Percentiles rank a stretch among this genome's conserved stretches.
Evolutionary conservation across 2,329 filamentous ascomycete species (phyloP).

Genomic region (Fusarium veterinarium): DNA sequence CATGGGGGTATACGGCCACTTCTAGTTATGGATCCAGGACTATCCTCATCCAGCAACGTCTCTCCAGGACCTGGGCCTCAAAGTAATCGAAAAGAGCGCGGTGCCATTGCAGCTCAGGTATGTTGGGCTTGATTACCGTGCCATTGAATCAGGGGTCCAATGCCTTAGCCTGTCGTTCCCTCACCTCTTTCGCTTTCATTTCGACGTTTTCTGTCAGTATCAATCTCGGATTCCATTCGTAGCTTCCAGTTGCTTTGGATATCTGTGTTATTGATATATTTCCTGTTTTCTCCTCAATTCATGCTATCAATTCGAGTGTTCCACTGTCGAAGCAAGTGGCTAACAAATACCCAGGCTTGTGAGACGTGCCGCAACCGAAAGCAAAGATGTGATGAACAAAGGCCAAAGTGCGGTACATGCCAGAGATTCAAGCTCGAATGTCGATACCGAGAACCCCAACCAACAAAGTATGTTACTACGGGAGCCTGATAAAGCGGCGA

Average conservation of each 20-base stretch:
- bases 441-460: conserved; percentile 68
- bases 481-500: conserved; percentile 14
- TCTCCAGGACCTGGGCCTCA: conserved; percentile 50
- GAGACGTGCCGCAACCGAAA: conserved; percentile 70
- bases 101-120: conserved; percentile 55
- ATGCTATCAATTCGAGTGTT: not conserved
- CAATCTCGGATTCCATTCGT: not conserved
- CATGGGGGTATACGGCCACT: conserved; percentile 37
- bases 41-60: conserved; percentile 46
- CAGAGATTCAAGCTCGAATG: conserved; percentile 68
- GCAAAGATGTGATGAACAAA: conserved; percentile 72
- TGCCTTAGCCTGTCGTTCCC: not conserved
- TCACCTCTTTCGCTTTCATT: not conserved
- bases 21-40: conserved; percentile 43
- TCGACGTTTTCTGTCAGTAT: not conserved
- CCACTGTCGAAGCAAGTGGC: not conserved
- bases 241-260: not conserved
- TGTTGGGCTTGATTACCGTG: conserved; percentile 10
- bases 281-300: no score
- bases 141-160: not conserved
- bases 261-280: not conserved
- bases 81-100: conserved; percentile 52
- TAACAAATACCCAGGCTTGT: conserved; percentile 58
- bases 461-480: conserved; percentile 67
- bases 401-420: conserved; percentile 71